A percentile compares a stretch with the other conserved stretches of the same genome.
These are phyloP conservation scores for Turnera subulata DNA, from an alignment of 345 rosid genomes.

Conservation along the genomic window DNA sequence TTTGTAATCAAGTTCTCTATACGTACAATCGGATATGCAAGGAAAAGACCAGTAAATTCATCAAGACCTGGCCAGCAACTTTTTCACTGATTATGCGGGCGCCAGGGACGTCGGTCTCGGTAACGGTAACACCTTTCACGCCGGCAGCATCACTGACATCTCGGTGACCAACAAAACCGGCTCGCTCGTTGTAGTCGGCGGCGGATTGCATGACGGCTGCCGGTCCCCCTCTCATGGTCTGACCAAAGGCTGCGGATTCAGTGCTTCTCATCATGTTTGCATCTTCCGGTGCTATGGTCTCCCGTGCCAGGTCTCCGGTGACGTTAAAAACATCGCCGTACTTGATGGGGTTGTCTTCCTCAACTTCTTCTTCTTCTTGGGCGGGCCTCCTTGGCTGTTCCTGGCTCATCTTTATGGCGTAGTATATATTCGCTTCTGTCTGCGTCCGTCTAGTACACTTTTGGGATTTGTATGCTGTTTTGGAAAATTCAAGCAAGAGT, in stretches of 20 bases:
- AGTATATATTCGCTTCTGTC: not conserved
- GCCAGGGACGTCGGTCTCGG: constrained; percentile 49
- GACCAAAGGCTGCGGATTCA: constrained; percentile 57
- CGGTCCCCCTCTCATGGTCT: constrained; percentile 53
- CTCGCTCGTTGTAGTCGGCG: constrained; percentile 44
- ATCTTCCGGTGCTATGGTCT: constrained; percentile 55
- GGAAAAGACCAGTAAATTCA: not conserved
- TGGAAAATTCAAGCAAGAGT: too few relatives aligned
- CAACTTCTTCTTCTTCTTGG: not conserved
- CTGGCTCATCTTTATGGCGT: constrained; percentile 52
- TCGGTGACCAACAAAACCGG: constrained; percentile 44
- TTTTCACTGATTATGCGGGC: constrained; percentile 52
- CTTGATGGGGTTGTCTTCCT: constrained; percentile 26
- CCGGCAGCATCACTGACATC: constrained; percentile 37
- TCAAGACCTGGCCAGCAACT: constrained; percentile 57
- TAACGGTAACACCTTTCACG: constrained; percentile 47
- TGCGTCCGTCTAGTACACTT: too few relatives aligned
- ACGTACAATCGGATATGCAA: not conserved
- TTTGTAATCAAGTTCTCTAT: not conserved
- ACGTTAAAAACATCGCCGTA: constrained; percentile 61
- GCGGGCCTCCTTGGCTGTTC: constrained; percentile 46
- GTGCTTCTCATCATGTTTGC: constrained; percentile 74
- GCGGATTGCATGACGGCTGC: constrained; percentile 69
- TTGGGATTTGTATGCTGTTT: too few relatives aligned
- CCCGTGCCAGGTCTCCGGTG: constrained; percentile 45